Conservation (phyloP, 257 asterid species). For the Lithospermum erythrorhizon region DNA sequence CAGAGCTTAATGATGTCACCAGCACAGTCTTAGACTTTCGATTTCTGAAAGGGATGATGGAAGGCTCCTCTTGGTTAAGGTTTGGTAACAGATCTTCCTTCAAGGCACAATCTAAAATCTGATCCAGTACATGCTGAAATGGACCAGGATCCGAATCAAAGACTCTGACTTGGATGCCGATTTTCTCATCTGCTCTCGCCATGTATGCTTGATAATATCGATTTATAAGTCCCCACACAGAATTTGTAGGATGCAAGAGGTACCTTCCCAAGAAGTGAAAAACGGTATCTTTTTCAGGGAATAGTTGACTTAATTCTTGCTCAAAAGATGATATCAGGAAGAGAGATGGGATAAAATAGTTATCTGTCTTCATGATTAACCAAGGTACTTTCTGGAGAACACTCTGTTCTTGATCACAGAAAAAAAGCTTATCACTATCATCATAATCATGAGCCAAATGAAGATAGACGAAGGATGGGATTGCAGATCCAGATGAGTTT, state of each 20-base stretch:
- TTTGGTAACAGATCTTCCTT: slow-evolving; percentile 44
- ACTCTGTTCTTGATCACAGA: slow-evolving; percentile 53
- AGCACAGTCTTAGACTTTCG: slow-evolving; percentile 35
- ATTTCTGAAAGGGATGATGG: slow-evolving; percentile 7
- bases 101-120: slow-evolving; percentile 41
- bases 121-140: slow-evolving; percentile 40
- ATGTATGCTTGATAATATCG: slow-evolving; percentile 52
- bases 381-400: slow-evolving; percentile 37
- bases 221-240: slow-evolving; percentile 57
- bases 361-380: slow-evolving; percentile 47
- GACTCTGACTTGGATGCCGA: slow-evolving; percentile 59
- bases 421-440: slow-evolving; percentile 48
- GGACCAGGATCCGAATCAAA: slow-evolving; percentile 28
- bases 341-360: slow-evolving; percentile 64
- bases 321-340: slow-evolving; percentile 51
- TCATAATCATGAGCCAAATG: slow-evolving; percentile 61
- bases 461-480: slow-evolving; percentile 38
- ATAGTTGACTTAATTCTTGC: slow-evolving; percentile 41
- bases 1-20: slow-evolving; percentile 44
- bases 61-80: slow-evolving; percentile 15
- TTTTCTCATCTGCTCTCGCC: slow-evolving; percentile 41
- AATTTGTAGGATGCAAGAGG: slow-evolving; percentile 64
- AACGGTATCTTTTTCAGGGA: slow-evolving; percentile 56
- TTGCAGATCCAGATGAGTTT: slow-evolving; percentile 14
- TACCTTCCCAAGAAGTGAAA: slow-evolving; percentile 69